These are phyloP conservation scores for Salvia splendens DNA, from an alignment of 257 asterid species.

Conservation along the genomic window DNA sequence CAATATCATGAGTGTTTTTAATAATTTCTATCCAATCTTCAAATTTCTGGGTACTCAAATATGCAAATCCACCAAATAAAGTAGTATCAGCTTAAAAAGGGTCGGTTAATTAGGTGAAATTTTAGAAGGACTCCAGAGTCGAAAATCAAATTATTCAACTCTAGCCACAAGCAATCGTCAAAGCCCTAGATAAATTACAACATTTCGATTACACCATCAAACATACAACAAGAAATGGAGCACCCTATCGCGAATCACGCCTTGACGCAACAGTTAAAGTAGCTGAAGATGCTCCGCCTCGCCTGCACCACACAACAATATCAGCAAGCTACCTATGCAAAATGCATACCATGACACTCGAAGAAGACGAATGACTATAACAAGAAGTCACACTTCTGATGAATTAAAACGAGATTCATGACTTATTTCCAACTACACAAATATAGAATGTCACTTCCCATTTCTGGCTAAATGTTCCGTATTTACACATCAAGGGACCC, in stretches of 20 bases:
- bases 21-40: no score
- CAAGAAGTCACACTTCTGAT: not conserved
- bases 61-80: no score
- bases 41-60: no score
- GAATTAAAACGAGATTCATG: constrained; percentile 22
- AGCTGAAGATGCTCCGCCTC: constrained; percentile 81
- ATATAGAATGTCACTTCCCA: constrained; percentile 27
- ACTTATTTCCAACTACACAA: constrained; percentile 14
- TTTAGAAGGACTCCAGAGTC: no score
- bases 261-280: constrained; percentile 84
- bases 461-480: constrained; percentile 27
- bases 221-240: constrained; percentile 20
- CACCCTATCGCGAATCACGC: constrained; percentile 46
- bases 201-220: constrained; percentile 34
- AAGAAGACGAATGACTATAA: not conserved
- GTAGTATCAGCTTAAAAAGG: no score
- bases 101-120: no score
- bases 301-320: constrained; percentile 43
- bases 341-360: not conserved
- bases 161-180: constrained; percentile 24
- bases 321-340: not conserved
- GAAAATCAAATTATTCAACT: no score
- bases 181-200: not conserved
- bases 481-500: constrained; percentile 23
- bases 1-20: no score